Evolutionary conservation across 2,329 filamentous ascomycete species (phyloP).

Genomic region (Whalleya microplaca): DNA sequence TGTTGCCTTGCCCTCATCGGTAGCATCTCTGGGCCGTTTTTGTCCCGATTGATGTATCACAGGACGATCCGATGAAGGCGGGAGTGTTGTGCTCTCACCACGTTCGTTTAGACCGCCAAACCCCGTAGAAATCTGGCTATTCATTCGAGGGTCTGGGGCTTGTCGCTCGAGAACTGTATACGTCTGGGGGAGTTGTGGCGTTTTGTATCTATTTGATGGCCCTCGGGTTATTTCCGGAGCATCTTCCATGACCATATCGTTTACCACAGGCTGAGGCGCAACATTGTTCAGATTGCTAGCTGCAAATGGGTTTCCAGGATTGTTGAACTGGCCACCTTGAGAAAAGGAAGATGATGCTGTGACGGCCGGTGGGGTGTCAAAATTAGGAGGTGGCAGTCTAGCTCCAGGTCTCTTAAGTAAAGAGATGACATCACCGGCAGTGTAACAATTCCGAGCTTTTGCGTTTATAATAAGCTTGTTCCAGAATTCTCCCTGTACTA

Average conservation of each 20-base stretch:
- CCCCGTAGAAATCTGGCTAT: conserved; percentile 9
- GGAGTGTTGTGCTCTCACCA: conserved; percentile 31
- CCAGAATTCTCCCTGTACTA: conserved; percentile 91
- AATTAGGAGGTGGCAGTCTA: conserved; percentile 36
- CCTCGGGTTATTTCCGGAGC: conserved; percentile 19
- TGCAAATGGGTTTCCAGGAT: background rate
- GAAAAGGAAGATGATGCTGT: conserved; percentile 3
- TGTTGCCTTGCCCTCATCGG: conserved; percentile 27
- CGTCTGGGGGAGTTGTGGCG: conserved; percentile 32
- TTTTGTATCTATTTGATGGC: conserved; percentile 26
- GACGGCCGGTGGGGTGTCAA: conserved; percentile 6
- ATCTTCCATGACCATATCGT: conserved; percentile 38
- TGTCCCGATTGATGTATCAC: conserved; percentile 36
- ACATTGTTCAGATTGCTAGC: background rate
- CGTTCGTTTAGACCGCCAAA: conserved; percentile 37
- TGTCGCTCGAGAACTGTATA: conserved; percentile 33
- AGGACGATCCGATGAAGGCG: conserved; percentile 32
- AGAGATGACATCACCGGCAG: conserved; percentile 61
- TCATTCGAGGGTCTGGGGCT: conserved; percentile 6
- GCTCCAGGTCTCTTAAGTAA: conserved; percentile 51
- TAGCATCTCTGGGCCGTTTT: conserved; percentile 33
- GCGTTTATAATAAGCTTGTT: conserved; percentile 83
- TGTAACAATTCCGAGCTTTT: conserved; percentile 74
- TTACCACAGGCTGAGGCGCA: background rate
- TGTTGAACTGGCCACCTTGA: background rate